These are phyloP conservation scores for Artomyces pyxidatus DNA, from an alignment of 768 basidiomycete genomes.

Conservation along the genomic window DNA sequence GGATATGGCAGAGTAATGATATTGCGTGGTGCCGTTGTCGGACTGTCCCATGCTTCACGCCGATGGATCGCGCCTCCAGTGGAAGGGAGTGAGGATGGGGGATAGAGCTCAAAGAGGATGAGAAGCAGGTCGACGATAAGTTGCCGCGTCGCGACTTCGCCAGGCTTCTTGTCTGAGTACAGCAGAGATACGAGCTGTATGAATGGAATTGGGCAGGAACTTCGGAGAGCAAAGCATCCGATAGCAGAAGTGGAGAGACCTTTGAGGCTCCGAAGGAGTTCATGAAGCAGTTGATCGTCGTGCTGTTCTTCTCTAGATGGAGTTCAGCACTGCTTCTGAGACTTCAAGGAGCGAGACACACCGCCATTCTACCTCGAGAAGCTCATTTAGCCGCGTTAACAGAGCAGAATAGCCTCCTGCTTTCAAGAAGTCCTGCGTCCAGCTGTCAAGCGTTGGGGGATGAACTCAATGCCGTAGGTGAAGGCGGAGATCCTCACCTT, in stretches of 20 bases:
- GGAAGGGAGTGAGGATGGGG: slow-evolving; percentile 56
- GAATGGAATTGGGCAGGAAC: slow-evolving; percentile 83
- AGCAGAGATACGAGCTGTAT: slow-evolving; percentile 74
- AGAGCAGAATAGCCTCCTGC: slow-evolving; percentile 82
- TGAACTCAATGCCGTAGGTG: neutral
- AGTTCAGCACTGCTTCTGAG: neutral
- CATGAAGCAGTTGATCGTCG: slow-evolving; percentile 89
- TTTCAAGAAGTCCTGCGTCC: slow-evolving; percentile 82
- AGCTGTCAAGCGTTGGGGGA: slow-evolving; percentile 36
- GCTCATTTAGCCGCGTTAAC: slow-evolving; percentile 78
- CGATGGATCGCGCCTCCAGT: slow-evolving; percentile 23
- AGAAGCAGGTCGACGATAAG: slow-evolving; percentile 83
- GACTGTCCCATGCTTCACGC: slow-evolving; percentile 16
- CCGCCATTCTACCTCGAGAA: slow-evolving; percentile 97
- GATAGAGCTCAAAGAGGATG: slow-evolving; percentile 87
- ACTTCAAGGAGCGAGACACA: slow-evolving; percentile 25
- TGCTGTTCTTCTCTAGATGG: slow-evolving; percentile 88
- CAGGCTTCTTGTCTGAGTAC: slow-evolving; percentile 97
- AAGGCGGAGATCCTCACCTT: slow-evolving; percentile 35
- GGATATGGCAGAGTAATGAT: slow-evolving; percentile 63
- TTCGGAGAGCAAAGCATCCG: slow-evolving; percentile 86
- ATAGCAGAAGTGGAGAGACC: slow-evolving; percentile 84
- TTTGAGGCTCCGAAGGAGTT: slow-evolving; percentile 89
- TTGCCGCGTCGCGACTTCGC: slow-evolving; percentile 84
- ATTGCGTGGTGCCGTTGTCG: slow-evolving; percentile 30